Base-by-base conservation (phyloP, 768 basidiomycete genomes). In the Mycena polygramma region DNA sequence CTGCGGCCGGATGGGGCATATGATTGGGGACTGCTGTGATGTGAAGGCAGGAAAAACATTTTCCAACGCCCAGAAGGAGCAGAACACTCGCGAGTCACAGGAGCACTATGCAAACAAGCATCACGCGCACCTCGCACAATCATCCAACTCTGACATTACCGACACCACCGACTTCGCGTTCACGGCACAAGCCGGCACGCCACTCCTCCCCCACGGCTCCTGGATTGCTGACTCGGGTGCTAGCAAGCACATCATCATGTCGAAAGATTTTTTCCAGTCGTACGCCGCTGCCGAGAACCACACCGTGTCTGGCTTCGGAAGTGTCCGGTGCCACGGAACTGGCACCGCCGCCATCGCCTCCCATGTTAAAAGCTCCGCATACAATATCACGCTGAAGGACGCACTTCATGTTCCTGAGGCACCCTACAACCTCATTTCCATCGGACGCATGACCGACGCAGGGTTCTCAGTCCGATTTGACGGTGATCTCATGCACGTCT, bases 391-490 rank as follows among this genome's bases (percentile, higher is more conserved):
- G 48, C 13, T 66, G 15, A 10, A 15, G 41, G 41, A 41, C 9
- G 10, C 41, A 41, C 41, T 41, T 15, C 41, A 41, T 41, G 70
- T 69, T 35, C 66, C 66, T 19, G 63, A 67, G 17, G 64, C 71
- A 37, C 57, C 68, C n/a, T 61, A 70, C 52, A 72, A 59, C 46
- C 48, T 67, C 35, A 66, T 66, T 43, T 55, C 48, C n/a, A 69
- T 72, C 37, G 75, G 73, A 45, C 55, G 71, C 49, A 70, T 77
- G 64, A 36, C 60, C 51, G 41, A 59, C 15, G 41, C 41, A 4
- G 41, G 41, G 8, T 41, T 41, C 15, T 41, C 41, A 1, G 41
- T 41, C 41, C 11, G 8, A 41, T 41, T 41, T 10, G 41, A 41
- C 15, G 41, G 41, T 11, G 15, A 41, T 41, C 41, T 41, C 10